Conservation (phyloP, 2,329 filamentous ascomycete genomes). For the Trichoderma arundinaceum region DNA sequence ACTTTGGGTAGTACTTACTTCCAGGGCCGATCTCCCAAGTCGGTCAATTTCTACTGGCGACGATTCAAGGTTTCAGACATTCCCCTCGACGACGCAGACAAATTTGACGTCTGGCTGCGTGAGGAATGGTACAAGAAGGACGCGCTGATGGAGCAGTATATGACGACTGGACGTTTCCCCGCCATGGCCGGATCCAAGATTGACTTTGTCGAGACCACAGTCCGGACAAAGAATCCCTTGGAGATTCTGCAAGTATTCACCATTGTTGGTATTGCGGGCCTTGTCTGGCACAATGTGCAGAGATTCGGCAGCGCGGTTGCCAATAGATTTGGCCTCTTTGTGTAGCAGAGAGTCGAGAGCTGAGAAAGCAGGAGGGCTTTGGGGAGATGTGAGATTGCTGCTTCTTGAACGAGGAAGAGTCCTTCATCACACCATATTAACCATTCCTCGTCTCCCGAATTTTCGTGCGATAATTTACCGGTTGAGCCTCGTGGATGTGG, state of each 20-base stretch:
- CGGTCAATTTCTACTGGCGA: slow-evolving; percentile 96
- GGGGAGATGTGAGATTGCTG: too few species aligned
- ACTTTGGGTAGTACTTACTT: slow-evolving; percentile 87
- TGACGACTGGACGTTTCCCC: slow-evolving; percentile 79
- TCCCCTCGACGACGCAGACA: slow-evolving; percentile 72
- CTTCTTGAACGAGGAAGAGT: not conserved
- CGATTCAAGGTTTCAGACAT: slow-evolving; percentile 82
- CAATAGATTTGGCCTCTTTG: slow-evolving; percentile 34
- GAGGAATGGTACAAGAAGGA: slow-evolving; percentile 94
- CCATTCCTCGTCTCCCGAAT: not conserved
- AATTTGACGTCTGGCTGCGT: slow-evolving; percentile 84
- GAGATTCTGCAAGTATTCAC: slow-evolving; percentile 63
- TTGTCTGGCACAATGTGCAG: slow-evolving; percentile 50
- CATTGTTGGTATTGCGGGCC: slow-evolving; percentile 52
- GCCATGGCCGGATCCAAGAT: slow-evolving; percentile 60
- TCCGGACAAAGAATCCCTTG: slow-evolving; percentile 59
- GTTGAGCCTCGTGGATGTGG: not conserved
- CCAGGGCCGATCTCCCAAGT: slow-evolving; percentile 86
- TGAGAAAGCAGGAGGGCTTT: not conserved
- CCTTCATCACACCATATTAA: not conserved
- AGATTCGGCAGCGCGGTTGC: slow-evolving; percentile 39
- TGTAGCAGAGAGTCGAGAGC: slow-evolving; percentile 24
- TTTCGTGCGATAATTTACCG: not conserved
- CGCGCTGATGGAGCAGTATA: slow-evolving; percentile 81
- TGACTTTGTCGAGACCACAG: slow-evolving; percentile 62